phyloP scores from a whole-genome alignment of 208 protist species.

The Wallacemonas sp. region DNA sequence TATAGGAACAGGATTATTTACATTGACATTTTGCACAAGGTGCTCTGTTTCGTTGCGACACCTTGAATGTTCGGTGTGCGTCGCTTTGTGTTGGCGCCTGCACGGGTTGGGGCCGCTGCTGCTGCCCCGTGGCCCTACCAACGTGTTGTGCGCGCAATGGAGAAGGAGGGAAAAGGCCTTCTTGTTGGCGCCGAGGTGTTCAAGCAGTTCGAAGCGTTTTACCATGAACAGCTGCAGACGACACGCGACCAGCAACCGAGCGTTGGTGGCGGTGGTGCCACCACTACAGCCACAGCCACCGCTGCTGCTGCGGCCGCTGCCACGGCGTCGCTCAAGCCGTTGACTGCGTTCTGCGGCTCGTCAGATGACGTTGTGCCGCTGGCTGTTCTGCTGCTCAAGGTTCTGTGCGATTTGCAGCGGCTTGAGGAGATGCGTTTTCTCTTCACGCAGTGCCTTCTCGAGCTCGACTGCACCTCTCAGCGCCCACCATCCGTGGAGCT shows the following conservation, averaged over 20 bases:
- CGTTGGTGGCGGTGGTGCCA: too few relatives aligned
- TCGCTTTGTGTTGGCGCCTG: not conserved
- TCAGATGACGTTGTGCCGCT: constrained; percentile 68
- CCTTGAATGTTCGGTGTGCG: not conserved
- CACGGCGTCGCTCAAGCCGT: constrained; percentile 31
- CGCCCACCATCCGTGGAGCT: constrained; percentile 62
- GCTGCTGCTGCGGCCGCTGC: not conserved
- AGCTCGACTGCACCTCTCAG: constrained; percentile 31
- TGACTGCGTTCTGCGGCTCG: constrained; percentile 72
- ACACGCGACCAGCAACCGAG: not conserved
- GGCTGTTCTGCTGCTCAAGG: constrained; percentile 80
- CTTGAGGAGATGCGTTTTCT: constrained; percentile 89
- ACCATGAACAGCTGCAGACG: constrained; percentile 24
- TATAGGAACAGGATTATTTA: too few relatives aligned
- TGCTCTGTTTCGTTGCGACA: constrained; percentile 9
- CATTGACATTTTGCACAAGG: too few relatives aligned
- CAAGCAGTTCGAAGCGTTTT: constrained; percentile 75
- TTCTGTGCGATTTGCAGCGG: constrained; percentile 80
- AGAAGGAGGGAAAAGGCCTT: constrained; percentile 55
- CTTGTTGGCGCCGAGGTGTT: constrained; percentile 69
- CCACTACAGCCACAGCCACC: too few relatives aligned
- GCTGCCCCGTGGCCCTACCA: constrained; percentile 44
- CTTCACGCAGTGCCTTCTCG: constrained; percentile 83
- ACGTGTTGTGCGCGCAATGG: constrained; percentile 53
- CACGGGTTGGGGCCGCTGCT: not conserved